phyloP scores from a whole-genome alignment of 2,329 filamentous ascomycete genomes.

The Diplocarpon mali region DNA sequence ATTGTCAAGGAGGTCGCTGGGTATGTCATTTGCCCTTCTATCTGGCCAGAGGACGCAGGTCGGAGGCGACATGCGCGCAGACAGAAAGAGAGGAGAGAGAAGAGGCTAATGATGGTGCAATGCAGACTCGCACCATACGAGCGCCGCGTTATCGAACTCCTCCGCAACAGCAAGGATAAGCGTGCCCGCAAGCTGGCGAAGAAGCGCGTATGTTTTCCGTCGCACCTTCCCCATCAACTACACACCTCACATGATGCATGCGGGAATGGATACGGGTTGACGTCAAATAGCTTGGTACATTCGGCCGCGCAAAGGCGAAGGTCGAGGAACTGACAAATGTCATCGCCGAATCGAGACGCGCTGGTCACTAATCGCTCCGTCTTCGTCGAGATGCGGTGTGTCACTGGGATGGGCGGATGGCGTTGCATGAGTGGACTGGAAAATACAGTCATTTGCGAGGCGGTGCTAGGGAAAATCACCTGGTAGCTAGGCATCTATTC shows the following conservation, averaged over 20 bases:
- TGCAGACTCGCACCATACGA: constrained; percentile 80
- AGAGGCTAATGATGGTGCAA: no score
- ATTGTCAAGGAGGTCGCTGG: constrained; percentile 97
- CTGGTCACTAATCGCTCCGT: constrained; percentile 49
- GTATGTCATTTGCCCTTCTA: constrained; percentile 40
- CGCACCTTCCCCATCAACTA: not conserved
- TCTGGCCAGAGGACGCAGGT: not conserved
- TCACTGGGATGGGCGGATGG: constrained; percentile 4
- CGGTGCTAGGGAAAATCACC: not conserved
- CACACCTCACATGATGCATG: not conserved
- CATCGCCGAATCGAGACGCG: constrained; percentile 88
- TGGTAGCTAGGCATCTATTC: not conserved
- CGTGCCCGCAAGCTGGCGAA: constrained; percentile 97
- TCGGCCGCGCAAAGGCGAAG: constrained; percentile 98
- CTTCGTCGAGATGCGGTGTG: not conserved
- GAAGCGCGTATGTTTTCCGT: constrained; percentile 70
- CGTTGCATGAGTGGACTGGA: constrained; percentile 18
- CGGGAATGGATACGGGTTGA: constrained; percentile 1
- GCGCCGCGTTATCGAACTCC: constrained; percentile 96
- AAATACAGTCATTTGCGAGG: no score
- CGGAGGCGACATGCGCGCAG: not conserved
- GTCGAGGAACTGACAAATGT: constrained; percentile 97
- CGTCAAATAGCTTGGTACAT: constrained; percentile 72
- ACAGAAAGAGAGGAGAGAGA: no score
- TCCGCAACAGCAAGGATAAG: constrained; percentile 99